Conservation (phyloP, 345 rosid genomes). For the Psidium friedrichsthalianum region DNA sequence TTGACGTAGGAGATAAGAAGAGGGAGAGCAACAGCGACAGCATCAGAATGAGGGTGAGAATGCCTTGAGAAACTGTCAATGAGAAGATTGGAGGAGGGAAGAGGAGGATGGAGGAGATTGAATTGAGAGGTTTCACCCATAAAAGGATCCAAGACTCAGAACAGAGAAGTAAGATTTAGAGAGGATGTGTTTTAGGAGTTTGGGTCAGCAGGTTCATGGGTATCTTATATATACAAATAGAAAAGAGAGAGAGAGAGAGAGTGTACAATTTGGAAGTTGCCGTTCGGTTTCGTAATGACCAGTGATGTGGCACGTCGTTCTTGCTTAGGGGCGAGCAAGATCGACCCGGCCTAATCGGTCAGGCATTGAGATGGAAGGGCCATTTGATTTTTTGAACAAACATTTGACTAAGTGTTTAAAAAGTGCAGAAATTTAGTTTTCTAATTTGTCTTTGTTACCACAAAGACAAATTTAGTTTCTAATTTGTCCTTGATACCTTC, state of each 20-base stretch:
- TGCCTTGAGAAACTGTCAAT: neutral
- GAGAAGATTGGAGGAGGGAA: neutral
- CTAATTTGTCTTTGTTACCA: neutral
- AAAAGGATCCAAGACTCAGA: neutral
- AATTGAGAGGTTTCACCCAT: neutral
- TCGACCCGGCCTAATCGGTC: too few relatives aligned
- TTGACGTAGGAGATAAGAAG: neutral
- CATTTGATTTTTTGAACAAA: neutral
- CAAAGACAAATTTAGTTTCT: neutral
- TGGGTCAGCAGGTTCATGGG: neutral
- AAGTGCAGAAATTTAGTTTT: neutral
- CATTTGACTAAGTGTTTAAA: neutral
- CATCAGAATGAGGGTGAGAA: neutral
- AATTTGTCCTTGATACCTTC: neutral
- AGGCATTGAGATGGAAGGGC: neutral
- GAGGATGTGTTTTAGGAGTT: neutral
- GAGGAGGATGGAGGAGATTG: neutral
- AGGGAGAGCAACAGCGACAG: neutral
- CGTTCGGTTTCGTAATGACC: neutral
- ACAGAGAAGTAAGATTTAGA: neutral
- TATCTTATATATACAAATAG: neutral
- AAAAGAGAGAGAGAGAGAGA: neutral
- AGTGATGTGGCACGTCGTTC: neutral
- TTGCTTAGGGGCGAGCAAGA: neutral
- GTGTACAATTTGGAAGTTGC: neutral